A percentile compares a stretch with the other conserved stretches of the same genome.
Conservation (phyloP, 495 filamentous ascomycete species). For the Penicillium cataractarum region DNA sequence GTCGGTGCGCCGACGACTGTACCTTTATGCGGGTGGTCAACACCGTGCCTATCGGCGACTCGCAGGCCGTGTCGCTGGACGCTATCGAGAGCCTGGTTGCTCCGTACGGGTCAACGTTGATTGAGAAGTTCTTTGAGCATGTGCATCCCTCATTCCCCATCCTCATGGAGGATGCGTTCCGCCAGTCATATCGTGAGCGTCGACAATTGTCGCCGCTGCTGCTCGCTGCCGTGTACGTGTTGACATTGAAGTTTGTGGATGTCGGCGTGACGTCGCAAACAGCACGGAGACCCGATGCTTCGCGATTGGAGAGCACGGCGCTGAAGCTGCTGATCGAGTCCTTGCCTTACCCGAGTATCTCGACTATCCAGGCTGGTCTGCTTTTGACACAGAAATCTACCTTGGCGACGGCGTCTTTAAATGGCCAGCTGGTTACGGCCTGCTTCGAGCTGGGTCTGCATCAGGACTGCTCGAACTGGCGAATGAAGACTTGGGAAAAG, state of each 20-base stretch:
- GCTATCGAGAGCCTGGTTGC: slow-evolving; percentile 82
- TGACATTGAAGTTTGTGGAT: slow-evolving; percentile 89
- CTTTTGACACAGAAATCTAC: slow-evolving; percentile 87
- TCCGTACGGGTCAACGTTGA: slow-evolving; percentile 76
- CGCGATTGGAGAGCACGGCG: slow-evolving; percentile 76
- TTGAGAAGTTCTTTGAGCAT: slow-evolving; percentile 85
- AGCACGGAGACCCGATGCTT: slow-evolving; percentile 70
- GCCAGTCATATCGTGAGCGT: slow-evolving; percentile 80
- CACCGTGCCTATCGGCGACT: slow-evolving; percentile 38
- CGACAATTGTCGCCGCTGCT: slow-evolving; percentile 81
- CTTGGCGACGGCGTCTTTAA: slow-evolving; percentile 82
- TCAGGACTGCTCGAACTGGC: slow-evolving; percentile 59
- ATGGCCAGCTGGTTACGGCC: slow-evolving; percentile 69
- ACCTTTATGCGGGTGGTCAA: slow-evolving; percentile 73
- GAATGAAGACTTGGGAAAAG: slow-evolving; percentile 56
- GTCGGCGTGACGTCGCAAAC: slow-evolving; percentile 67
- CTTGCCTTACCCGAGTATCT: slow-evolving; percentile 84
- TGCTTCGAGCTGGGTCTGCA: slow-evolving; percentile 60
- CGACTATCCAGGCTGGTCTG: slow-evolving; percentile 89
- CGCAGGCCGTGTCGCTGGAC: slow-evolving; percentile 65
- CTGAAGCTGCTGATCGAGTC: slow-evolving; percentile 72
- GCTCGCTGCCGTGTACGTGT: slow-evolving; percentile 85
- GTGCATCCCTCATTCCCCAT: slow-evolving; percentile 93
- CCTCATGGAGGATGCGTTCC: slow-evolving; percentile 82
- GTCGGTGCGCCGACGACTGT: slow-evolving; percentile 79